Evolutionary conservation across 768 basidiomycete species (phyloP), one percentile per base, ranked within the genome.

Genomic region (Tubosaeta sp.): DNA sequence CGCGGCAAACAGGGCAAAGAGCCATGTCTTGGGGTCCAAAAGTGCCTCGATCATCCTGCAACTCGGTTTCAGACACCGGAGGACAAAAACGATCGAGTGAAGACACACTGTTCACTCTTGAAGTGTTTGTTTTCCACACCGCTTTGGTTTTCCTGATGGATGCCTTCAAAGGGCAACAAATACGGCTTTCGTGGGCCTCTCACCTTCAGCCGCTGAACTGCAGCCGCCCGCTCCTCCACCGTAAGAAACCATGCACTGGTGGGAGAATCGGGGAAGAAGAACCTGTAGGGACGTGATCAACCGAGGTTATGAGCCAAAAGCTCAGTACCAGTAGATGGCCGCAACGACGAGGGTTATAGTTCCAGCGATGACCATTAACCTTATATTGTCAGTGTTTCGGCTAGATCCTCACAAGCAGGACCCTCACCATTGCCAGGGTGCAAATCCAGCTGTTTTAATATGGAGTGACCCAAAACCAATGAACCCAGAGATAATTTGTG

Each of bases 101-200:
- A 19, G 10, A 75, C 85, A 56, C 50, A 88, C 87, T 91, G 88
- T 34, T 88, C 84, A 48, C 75, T 80, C 71, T 91, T 91, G 71
- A 87, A 91, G 48, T 76, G 76, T 60, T 91, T 91, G 63, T 88
- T 90, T 68, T 90, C 88, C 10, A 89, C 79, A 29, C 88, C 89
- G 0, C 85, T 86, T 79, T 91, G 86, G 56, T 89, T 88, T 67
- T 73, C 78, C 81, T 84, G 56, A 6, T 19, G 11, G 17, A 6
- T 14, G 16, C 17, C 35, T 12, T 57, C 6, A 54, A 19, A 31
- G 31, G 4, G 6, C 42, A 10, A 46, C 35, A 13, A 7, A 14
- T 17, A 33, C 33, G 12, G 39, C 2, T n/a, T 19, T 17, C 19
- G n/a, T 34, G 5, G n/a, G 10, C 35, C 52, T 22, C 17, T 42